phyloP scores from a whole-genome alignment of 2,329 filamentous ascomycete species.

The Colletotrichum tropicale region DNA sequence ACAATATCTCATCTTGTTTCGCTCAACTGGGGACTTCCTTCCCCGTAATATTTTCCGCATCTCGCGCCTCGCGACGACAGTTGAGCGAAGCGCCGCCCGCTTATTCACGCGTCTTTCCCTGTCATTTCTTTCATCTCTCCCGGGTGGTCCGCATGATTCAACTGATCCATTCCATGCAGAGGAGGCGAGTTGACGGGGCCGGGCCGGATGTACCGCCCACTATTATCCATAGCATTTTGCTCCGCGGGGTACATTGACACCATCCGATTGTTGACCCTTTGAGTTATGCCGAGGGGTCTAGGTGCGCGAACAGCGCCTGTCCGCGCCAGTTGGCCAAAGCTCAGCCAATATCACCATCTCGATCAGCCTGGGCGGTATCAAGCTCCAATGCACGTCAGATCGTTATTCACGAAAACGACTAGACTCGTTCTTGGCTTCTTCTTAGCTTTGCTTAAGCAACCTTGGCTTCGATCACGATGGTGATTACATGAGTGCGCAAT shows the following conservation, averaged over 20 bases:
- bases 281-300: background rate
- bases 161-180: background rate
- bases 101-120: background rate
- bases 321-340: background rate
- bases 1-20: background rate
- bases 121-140: background rate
- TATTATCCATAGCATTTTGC: background rate
- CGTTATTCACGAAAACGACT: background rate
- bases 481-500: background rate
- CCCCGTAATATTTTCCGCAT: background rate
- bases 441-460: background rate
- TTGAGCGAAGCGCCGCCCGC: background rate
- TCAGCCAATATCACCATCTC: background rate
- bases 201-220: background rate
- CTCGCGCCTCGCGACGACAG: background rate
- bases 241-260: conserved; percentile 3
- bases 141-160: background rate
- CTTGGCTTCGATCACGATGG: background rate
- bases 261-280: background rate
- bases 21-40: background rate
- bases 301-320: background rate
- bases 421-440: background rate
- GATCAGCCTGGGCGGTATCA: background rate
- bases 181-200: background rate
- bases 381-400: background rate